Conservation (phyloP, 2,329 filamentous ascomycete genomes). For the Bisporella sp. region DNA sequence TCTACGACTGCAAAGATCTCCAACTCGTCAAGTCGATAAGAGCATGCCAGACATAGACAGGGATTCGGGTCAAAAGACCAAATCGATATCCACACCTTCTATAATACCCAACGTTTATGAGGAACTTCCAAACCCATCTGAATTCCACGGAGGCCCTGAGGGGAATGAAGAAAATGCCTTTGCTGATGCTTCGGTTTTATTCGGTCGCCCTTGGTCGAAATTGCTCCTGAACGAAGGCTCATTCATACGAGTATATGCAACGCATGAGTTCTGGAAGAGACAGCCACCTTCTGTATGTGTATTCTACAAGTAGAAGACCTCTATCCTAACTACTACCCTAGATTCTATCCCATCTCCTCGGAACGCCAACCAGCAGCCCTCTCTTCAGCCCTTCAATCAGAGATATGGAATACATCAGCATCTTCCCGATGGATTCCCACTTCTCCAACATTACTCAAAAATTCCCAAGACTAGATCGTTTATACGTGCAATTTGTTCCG, state of each 20-base stretch:
- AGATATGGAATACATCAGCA: conserved; percentile 52
- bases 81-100: no score
- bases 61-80: no score
- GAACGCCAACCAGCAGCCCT: no score
- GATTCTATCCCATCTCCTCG: conserved; percentile 43
- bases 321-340: conserved; percentile 18
- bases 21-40: no score
- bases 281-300: conserved; percentile 37
- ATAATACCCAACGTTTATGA: no score
- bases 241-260: conserved; percentile 56
- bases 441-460: conserved; percentile 41
- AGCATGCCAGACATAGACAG: no score
- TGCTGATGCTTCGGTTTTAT: no score
- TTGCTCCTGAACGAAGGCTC: conserved; percentile 64
- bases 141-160: no score
- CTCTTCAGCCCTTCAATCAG: conserved; percentile 37
- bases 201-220: no score
- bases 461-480: conserved; percentile 42
- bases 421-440: conserved; percentile 61
- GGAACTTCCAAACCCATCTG: no score
- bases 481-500: conserved; percentile 48
- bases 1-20: conserved; percentile 35
- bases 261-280: conserved; percentile 64
- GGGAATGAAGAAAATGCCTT: no score
- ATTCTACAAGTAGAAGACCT: not conserved